These are phyloP conservation scores for Colletotrichum somersetense DNA, from an alignment of 2,329 filamentous ascomycete genomes.

Conservation along the genomic window DNA sequence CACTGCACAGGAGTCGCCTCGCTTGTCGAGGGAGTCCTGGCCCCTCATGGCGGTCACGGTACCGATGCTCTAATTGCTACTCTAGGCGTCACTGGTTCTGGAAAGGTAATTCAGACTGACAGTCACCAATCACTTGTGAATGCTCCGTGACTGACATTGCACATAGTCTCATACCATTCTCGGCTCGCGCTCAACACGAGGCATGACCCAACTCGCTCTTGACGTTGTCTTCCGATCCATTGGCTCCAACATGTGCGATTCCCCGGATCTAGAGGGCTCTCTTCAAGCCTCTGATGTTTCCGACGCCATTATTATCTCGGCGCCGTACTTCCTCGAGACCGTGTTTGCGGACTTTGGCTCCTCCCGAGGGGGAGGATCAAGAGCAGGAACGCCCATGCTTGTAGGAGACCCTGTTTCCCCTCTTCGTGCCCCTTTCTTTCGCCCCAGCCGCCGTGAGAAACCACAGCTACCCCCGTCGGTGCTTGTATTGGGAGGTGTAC, in stretches of 20 bases:
- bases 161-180: conserved; percentile 94
- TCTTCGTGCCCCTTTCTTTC: conserved; percentile 42
- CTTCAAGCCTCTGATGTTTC: conserved; percentile 82
- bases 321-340: conserved; percentile 81
- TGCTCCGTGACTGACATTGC: background rate
- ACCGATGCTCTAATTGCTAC: conserved; percentile 93
- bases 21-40: conserved; percentile 85
- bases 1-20: conserved; percentile 80
- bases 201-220: conserved; percentile 90
- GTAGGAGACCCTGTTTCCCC: conserved; percentile 61
- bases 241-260: conserved; percentile 76
- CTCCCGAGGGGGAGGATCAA: conserved; percentile 70
- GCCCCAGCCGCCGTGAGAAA: conserved; percentile 33
- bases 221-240: conserved; percentile 91
- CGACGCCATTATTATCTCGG: conserved; percentile 82
- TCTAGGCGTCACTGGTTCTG: conserved; percentile 92
- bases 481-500: conserved; percentile 59
- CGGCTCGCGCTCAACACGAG: conserved; percentile 86
- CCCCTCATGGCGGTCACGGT: conserved; percentile 78
- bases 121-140: background rate
- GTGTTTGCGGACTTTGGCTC: conserved; percentile 77
- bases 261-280: conserved; percentile 74
- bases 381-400: conserved; percentile 77
- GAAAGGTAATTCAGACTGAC: conserved; percentile 75
- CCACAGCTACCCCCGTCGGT: conserved; percentile 45